A percentile compares a stretch with the other conserved stretches of the same genome.
phyloP scores from a whole-genome alignment of 495 filamentous ascomycete genomes.

The Poronia punctata region DNA sequence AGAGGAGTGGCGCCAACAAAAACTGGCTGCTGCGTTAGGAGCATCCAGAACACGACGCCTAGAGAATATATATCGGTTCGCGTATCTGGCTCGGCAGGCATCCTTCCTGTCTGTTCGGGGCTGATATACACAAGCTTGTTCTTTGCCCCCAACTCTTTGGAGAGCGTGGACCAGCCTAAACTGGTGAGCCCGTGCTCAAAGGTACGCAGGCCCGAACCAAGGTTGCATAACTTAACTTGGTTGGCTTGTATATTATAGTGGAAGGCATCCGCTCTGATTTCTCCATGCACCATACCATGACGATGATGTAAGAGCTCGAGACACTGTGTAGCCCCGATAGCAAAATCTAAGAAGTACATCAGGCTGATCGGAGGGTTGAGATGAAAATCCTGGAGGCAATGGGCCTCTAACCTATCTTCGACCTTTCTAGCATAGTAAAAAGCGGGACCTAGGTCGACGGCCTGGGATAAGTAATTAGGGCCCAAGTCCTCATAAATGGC shows the following conservation, averaged over 20 bases:
- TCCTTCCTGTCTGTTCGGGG: conserved; percentile 84
- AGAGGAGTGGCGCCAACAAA: conserved; percentile 73
- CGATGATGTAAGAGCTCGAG: conserved; percentile 82
- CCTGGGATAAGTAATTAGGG: conserved; percentile 58
- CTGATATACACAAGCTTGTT: conserved; percentile 84
- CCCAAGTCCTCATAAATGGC: conserved; percentile 76
- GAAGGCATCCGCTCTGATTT: conserved; percentile 82
- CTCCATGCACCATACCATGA: conserved; percentile 74
- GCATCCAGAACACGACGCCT: conserved; percentile 78
- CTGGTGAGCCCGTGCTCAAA: conserved; percentile 84
- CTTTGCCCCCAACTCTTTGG: conserved; percentile 69
- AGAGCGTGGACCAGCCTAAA: conserved; percentile 74
- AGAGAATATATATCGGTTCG: conserved; percentile 87
- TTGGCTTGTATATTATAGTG: conserved; percentile 65
- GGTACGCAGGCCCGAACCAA: conserved; percentile 73
- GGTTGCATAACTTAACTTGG: conserved; percentile 69
- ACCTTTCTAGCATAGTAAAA: conserved; percentile 51
- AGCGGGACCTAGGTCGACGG: conserved; percentile 72
- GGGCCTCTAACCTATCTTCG: conserved; percentile 39
- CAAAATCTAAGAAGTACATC: conserved; percentile 75
- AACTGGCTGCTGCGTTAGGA: conserved; percentile 68
- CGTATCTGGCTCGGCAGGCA: conserved; percentile 82
- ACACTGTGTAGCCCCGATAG: conserved; percentile 77
- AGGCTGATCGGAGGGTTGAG: conserved; percentile 59
- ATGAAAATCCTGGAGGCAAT: conserved; percentile 25